Base-by-base conservation (phyloP, 805 yeast species). In the Maudiozyma bulderi region DNA sequence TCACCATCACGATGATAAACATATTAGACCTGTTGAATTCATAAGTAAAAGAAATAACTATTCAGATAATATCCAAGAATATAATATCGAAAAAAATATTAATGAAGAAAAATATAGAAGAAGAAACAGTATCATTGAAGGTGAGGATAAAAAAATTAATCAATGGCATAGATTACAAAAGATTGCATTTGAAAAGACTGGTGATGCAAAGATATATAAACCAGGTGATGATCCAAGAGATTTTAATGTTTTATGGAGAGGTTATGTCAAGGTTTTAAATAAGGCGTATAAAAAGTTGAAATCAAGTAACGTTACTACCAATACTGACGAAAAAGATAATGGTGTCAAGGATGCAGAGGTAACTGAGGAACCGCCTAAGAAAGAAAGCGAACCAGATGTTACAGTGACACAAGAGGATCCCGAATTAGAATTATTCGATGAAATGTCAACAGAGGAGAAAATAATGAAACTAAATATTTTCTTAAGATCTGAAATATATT, bases 161-260 rank as follows among this genome's bases (percentile, higher is more conserved):
- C 47, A 52, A 4, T 47, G 70, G 30, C 50, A 49, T 10, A 65
- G 57, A 32, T 57, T 76, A 55, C 76, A 73, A 55, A 69, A 68
- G 47, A 53, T 63, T 10, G 73, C 78, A 48, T 73, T 70, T 51
- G 71, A 71, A 44, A 56, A 70, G 48, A 68, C 71, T 30, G 76
- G 73, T 0, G 76, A 72, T 35, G 63, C 52, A n/a, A 61, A 59
- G 6, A 47, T 49, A 10, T 51, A 60, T 46, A 50, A 51, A 15
- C 52, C 56, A 3, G 55, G 55, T 3, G 47, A 54, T 6, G 64
- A 69, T 35, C 60, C 64, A 13, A 41, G 62, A 33, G 68, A 67
- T 50, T 51, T 67, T 11, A 72, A 73, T 44, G 67, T 64, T 1
- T 57, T 76, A 35, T 76, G 80, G 80, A 64, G 74, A 54, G 60